Evolutionary conservation across 495 filamentous ascomycete genomes (phyloP), one percentile per base, ranked within the genome.

Genomic region (Amphirosellinia nigrospora): DNA sequence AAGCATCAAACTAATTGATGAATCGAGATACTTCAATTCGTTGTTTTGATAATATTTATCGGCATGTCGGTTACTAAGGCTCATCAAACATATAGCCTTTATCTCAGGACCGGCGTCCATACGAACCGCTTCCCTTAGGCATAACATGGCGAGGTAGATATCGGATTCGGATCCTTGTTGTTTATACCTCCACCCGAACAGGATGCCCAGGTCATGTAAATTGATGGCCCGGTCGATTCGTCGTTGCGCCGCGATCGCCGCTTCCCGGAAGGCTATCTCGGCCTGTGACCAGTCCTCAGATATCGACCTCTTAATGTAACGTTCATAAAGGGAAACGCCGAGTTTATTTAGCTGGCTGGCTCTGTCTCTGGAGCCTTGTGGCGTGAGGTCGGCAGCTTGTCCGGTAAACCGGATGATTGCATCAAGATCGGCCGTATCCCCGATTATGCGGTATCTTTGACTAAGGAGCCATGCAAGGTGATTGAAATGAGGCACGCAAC

Each of bases 21-120:
- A 3, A 0, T 28, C 4, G 3, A 53, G 13, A 6, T 16, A 5
- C 1, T 2, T 8, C 7, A 0, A 0, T 28, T 0, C 16, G 0
- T 19, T 13, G 28, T 28, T 13, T 30, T 53, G 3, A 13, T 3
- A 7, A 15, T 30, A 53, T 13, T 4, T 30, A 0, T 30, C 6
- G 23, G 26, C 23, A 53, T 30, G 3, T 53, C 13, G 50, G 23
- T 30, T 15, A 30, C 50, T 30, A 15, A 53, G 50, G 50, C 26
- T 53, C 26, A 30, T 30, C 13, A 53, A 30, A 28, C 21, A 53
- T 53, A 7, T 16, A 6, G 13, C 26, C 23, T 30, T 30, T 6
- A 5, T 30, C 0, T 0, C 4, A 53, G 11, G 23, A 16, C 30
- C 5, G 13, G 16, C 13, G 4, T 16, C 26, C 26, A 6, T 28